Evolutionary conservation across 768 basidiomycete species (phyloP), one percentile per base, ranked within the genome.

Genomic region (Lactarius sanguifluus): DNA sequence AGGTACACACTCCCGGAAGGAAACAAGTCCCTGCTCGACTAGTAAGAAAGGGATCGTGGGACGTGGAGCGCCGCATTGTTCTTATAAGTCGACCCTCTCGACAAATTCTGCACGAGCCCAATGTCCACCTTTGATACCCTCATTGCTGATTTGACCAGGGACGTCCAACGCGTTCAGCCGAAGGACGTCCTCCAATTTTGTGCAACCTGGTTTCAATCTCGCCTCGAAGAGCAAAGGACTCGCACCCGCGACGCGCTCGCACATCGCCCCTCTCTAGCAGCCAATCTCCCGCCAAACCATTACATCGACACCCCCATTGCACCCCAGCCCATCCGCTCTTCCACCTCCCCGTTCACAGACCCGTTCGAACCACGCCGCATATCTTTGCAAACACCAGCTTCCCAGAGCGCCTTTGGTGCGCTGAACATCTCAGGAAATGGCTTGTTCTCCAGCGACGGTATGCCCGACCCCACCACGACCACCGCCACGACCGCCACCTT

Each of bases 201-300:
- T 73, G 88, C 96, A 57, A 94, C 88, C 73, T 98, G 95, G 95
- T 98, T 98, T 78, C 91, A 95, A 75, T 83, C 84, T 68, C 86
- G 92, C 63, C 81, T 96, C 59, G 90, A 94, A 70, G 91, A 94
- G 73, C 94, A 96, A 73, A 83, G 94, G 64, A 82, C 85, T 54
- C 84, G 89, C 69, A 86, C 84, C 28, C 83, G 92, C 70, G 86
- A 91, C 79, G 76, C 83, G 40, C 82, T 90, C 32, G 76, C 84
- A 2, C 84, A 82, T 59, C 83, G 84, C 47, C 77, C 79, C 63
- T 81, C 86, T 10, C 76, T 82, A 28, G 79, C 81, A 38, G 77
- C 81, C 47, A 82, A 83, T 59, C 76, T 88, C 61, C 85, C 88
- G 36, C 71, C 77, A 8, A 85, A 88, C 57, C 80, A 89, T 66